Evolutionary conservation across 768 basidiomycete genomes (phyloP), one percentile per base, ranked within the genome.

Genomic region (Boletellus emodensis): DNA sequence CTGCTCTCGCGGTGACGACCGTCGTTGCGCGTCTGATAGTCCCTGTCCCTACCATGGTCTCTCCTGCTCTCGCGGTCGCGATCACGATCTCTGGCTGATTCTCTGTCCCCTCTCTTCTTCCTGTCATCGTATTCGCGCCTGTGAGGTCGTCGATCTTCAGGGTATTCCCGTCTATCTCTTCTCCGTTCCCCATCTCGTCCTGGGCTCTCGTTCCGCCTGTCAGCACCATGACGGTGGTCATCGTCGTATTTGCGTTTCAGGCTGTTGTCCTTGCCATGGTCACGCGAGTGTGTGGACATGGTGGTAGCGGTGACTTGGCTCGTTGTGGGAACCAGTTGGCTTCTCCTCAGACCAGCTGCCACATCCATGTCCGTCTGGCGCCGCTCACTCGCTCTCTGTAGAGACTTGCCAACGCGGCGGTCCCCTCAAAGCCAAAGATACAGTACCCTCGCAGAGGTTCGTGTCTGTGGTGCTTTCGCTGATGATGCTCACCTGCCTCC

Each of bases 31-130:
- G 60, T 53, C 32, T 71, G 68, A 45, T 66, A 50, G 53, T 79
- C 77, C 28, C 74, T 66, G 39, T 81, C 75, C 34, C 68, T 62
- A 59, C 60, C 55, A 37, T 51, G 57, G 49, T 49, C 44, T 44
- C 51, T 50, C 41, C 55, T 40, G 28, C 56, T 48, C 52, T 52
- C 58, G 18, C 46, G 57, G 40, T 56, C 28, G 24, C 52, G 57
- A 37, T 56, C 28, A 18, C 52, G 57, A 40, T 58, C 52, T 6
- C 24, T 30, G 10, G 47, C 56, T 37, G 6, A 38, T 41, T 58
- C 51, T 43, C 55, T 55, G 36, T 50, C 43, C 15, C 47, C 52
- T 49, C 44, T 50, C 50, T 57, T 50, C 44, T 51, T 45, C 40
- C 58, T 48, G 52, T 62, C 52, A 7, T 56, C 58, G 47, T 60